These are phyloP conservation scores for Dryas drummondii DNA, from an alignment of 306 rosid species.

Conservation along the genomic window DNA sequence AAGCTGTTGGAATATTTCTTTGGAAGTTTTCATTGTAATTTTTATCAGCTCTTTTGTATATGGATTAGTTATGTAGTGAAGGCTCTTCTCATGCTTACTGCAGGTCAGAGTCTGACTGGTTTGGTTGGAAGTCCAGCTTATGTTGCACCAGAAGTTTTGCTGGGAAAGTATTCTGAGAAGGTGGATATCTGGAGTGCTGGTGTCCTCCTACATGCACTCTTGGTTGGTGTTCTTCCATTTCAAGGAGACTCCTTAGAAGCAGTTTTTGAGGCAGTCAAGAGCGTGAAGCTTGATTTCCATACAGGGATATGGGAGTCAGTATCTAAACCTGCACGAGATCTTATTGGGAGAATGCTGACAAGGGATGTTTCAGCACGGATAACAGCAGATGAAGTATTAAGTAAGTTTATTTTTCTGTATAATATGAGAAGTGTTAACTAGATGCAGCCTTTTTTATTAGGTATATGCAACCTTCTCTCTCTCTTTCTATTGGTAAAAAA, in stretches of 20 bases:
- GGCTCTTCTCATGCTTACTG: slow-evolving; percentile 17
- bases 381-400: slow-evolving; percentile 90
- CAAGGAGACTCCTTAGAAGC: slow-evolving; percentile 85
- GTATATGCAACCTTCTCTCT: background rate
- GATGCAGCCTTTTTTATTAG: slow-evolving; percentile 5
- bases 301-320: slow-evolving; percentile 70
- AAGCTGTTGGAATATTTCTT: background rate
- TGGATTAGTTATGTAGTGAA: slow-evolving; percentile 12
- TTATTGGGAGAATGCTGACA: slow-evolving; percentile 87
- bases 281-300: slow-evolving; percentile 69
- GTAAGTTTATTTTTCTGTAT: slow-evolving; percentile 52
- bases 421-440: background rate
- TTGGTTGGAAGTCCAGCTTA: slow-evolving; percentile 99
- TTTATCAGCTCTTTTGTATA: background rate
- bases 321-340: slow-evolving; percentile 92
- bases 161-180: slow-evolving; percentile 78
- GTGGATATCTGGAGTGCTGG: slow-evolving; percentile 99
- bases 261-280: slow-evolving; percentile 90
- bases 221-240: slow-evolving; percentile 85
- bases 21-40: background rate
- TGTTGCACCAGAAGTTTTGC: slow-evolving; percentile 95
- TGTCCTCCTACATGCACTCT: slow-evolving; percentile 85
- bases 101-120: slow-evolving; percentile 95
- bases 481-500: background rate
- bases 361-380: slow-evolving; percentile 86